Conservation (phyloP, 768 basidiomycete species). For the Suillus plorans region DNA sequence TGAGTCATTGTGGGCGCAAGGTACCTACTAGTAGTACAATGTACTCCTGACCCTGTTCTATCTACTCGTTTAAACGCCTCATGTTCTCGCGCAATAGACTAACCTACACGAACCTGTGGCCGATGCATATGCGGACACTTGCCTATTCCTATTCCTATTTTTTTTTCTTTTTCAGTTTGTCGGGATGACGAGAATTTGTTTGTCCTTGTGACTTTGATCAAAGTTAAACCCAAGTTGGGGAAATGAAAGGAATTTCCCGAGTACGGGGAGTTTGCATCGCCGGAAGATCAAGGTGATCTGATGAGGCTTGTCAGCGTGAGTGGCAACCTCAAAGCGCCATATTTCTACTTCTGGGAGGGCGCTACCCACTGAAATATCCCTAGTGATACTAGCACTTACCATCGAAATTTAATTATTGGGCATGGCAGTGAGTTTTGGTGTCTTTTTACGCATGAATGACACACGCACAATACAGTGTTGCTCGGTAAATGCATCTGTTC, state of each 20-base stretch:
- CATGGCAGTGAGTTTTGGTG: neutral
- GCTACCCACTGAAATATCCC: neutral
- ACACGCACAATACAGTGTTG: neutral
- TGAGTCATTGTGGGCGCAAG: slow-evolving; percentile 2
- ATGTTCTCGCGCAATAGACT: neutral
- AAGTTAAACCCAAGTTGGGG: slow-evolving; percentile 3
- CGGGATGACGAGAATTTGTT: neutral
- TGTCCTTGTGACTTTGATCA: neutral
- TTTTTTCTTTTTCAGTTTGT: neutral
- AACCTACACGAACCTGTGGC: neutral
- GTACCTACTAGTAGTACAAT: too few relatives aligned
- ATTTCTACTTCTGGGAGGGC: neutral
- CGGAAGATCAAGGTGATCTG: slow-evolving; percentile 33
- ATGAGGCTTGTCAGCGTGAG: too few relatives aligned
- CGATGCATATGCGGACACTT: too few relatives aligned
- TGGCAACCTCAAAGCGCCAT: neutral
- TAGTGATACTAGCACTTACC: neutral
- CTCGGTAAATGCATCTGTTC: neutral
- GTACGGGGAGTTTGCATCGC: slow-evolving; percentile 32
- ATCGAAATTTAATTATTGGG: neutral
- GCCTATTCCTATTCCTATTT: neutral
- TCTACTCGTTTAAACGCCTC: neutral
- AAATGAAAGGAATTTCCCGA: slow-evolving; percentile 27
- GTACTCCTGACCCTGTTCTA: neutral
- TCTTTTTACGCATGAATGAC: neutral